These are phyloP conservation scores for Naganishia randhawae DNA, from an alignment of 768 basidiomycete genomes.

Conservation along the genomic window DNA sequence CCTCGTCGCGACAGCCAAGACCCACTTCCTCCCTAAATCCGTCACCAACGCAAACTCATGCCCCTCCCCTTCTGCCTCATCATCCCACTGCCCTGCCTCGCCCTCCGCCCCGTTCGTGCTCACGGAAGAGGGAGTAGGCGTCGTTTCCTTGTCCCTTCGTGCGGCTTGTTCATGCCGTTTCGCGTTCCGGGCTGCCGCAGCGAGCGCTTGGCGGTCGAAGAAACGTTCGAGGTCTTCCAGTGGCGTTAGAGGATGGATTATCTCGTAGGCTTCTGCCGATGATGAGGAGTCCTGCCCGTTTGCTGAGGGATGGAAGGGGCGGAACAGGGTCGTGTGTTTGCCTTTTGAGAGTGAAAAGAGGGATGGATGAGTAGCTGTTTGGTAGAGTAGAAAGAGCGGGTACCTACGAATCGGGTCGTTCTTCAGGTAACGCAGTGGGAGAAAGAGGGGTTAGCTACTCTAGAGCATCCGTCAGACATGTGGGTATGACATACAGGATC, in stretches of 20 bases:
- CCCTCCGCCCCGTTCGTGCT: constrained; percentile 35
- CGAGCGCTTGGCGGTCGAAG: constrained; percentile 49
- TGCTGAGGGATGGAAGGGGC: constrained; percentile 36
- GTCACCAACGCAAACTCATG: constrained; percentile 60
- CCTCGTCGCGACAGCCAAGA: constrained; percentile 47
- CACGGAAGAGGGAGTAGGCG: background rate
- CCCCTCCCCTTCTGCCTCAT: constrained; percentile 13
- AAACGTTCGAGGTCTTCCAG: constrained; percentile 79
- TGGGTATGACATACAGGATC: constrained; percentile 69
- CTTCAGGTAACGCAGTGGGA: too few relatives aligned
- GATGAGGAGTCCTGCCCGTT: background rate
- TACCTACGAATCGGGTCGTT: constrained; percentile 62
- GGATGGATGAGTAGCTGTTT: background rate
- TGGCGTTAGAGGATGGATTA: constrained; percentile 75
- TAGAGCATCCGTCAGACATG: too few relatives aligned
- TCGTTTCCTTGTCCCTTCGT: constrained; percentile 7
- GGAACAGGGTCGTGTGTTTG: constrained; percentile 47
- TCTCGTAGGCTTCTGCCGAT: constrained; percentile 35
- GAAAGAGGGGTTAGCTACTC: too few relatives aligned
- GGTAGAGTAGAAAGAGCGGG: background rate
- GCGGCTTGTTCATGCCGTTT: background rate
- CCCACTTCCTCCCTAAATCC: constrained; percentile 55
- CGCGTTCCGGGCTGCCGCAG: constrained; percentile 1
- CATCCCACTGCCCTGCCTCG: background rate
- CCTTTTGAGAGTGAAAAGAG: constrained; percentile 27